Base-by-base conservation (phyloP, 768 basidiomycete species). In the Coprinellus aureogranulatus region DNA sequence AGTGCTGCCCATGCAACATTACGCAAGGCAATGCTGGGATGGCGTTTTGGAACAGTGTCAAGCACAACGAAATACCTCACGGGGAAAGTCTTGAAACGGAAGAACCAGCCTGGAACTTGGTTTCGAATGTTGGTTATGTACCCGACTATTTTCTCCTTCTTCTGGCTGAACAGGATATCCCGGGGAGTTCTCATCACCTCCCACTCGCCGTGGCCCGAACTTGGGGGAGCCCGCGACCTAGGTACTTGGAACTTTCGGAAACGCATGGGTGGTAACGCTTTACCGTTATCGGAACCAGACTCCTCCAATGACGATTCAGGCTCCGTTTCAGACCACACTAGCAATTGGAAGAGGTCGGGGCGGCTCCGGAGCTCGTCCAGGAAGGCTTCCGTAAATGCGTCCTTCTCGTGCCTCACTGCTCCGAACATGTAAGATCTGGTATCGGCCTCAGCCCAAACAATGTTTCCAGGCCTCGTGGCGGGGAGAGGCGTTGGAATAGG, bases 31-130 rank as follows among this genome's bases (percentile, higher is more conserved):
- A 52, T 22, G 8, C 53, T 52, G 39, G 50, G 25, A 26, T 67
- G 51, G 11, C 54, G 51, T 22, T 58, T 51, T 2, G 68, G 62
- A 9, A 50, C 46, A 2, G 67, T 62, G 37, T 63, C 61, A 26
- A 67, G 31, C 22, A 73, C 71, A 2, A 70, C 65, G 53, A 73
- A 64, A 51, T 69, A 73, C 23, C 60, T 71, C 27, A 72, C 72
- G 1, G 65, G 70, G 47, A 73, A 64, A 6, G 52, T 55, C 52
- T 70, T 74, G 61, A 62, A 70, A 10, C 42, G 61, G 59, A 72
- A 73, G 58, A 73, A 67, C 62, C 61, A 62, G 11, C 10, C 59
- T 34, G 22, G 53, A 41, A 3, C 55, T 28, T 1, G 50, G 20
- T 3, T 58, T 59, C 14, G 26, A 28, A 37, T 14, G n/a, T 9